phyloP scores from a whole-genome alignment of 2,329 filamentous ascomycete genomes.

The Epichloe aotearoae region DNA sequence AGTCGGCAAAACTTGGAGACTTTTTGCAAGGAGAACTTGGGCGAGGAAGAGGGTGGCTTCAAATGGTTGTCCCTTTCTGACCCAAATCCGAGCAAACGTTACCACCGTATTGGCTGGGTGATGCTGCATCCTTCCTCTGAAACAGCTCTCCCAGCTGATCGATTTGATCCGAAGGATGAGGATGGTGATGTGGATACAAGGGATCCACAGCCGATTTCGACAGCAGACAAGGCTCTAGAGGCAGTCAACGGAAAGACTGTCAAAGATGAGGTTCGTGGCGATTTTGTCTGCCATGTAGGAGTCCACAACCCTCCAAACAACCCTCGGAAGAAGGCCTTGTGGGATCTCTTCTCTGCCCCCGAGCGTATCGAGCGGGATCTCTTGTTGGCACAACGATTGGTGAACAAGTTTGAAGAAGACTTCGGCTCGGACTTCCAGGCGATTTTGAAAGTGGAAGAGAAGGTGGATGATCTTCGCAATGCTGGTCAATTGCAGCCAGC shows the following conservation, averaged over 20 bases:
- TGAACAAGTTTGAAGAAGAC: conserved; percentile 74
- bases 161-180: conserved; percentile 60
- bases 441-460: conserved; percentile 68
- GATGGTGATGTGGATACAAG: conserved; percentile 45
- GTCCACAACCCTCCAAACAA: conserved; percentile 81
- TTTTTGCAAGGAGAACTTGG: conserved; percentile 88
- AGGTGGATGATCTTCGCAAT: conserved; percentile 66
- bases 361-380: conserved; percentile 89
- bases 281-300: conserved; percentile 95
- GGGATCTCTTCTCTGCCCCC: conserved; percentile 91
- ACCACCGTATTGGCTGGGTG: conserved; percentile 96
- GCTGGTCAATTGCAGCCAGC: conserved; percentile 65
- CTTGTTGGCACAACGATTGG: conserved; percentile 65
- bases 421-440: conserved; percentile 68
- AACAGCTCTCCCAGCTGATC: conserved; percentile 48
- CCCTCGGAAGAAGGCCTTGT: conserved; percentile 85
- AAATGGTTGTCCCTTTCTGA: conserved; percentile 94
- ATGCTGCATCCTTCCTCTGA: conserved; percentile 78
- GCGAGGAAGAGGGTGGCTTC: conserved; percentile 81
- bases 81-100: conserved; percentile 92
- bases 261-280: conserved; percentile 81
- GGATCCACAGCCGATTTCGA: conserved; percentile 38
- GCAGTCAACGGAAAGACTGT: conserved; percentile 98
- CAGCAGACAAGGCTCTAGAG: conserved; percentile 76
- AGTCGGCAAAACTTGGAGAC: conserved; percentile 85